A percentile compares a stretch with the other conserved stretches of the same genome.
These are phyloP conservation scores for Fagus sylvatica DNA, from an alignment of 306 rosid species.

Conservation along the genomic window DNA sequence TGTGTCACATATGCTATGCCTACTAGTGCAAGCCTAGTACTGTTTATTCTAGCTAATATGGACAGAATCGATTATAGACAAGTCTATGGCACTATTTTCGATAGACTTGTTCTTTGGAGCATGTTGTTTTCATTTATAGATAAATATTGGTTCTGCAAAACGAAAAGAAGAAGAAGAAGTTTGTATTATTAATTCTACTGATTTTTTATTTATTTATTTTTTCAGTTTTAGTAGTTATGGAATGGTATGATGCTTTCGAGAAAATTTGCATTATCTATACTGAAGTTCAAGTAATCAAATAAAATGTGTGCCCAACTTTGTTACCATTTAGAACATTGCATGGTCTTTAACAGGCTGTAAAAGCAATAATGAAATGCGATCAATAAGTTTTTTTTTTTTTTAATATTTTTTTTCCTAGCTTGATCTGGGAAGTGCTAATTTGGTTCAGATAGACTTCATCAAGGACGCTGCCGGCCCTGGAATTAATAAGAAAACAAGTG, in stretches of 20 bases:
- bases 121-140: background rate
- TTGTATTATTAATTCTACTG: background rate
- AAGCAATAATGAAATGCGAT: background rate
- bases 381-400: background rate
- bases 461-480: too few relatives aligned
- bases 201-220: background rate
- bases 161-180: too few relatives aligned
- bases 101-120: background rate
- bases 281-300: background rate
- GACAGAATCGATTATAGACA: background rate
- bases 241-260: background rate
- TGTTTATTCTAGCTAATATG: background rate
- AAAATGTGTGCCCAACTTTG: background rate
- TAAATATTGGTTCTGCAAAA: background rate
- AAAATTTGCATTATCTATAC: background rate
- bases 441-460: too few relatives aligned
- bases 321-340: background rate
- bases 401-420: too few relatives aligned
- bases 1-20: background rate
- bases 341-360: background rate
- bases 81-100: background rate
- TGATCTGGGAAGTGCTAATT: too few relatives aligned
- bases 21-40: background rate
- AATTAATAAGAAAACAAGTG: too few relatives aligned
- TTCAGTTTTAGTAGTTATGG: background rate